Evolutionary conservation across 2,329 filamentous ascomycete genomes (phyloP).

Genomic region (Didymella glomerata): DNA sequence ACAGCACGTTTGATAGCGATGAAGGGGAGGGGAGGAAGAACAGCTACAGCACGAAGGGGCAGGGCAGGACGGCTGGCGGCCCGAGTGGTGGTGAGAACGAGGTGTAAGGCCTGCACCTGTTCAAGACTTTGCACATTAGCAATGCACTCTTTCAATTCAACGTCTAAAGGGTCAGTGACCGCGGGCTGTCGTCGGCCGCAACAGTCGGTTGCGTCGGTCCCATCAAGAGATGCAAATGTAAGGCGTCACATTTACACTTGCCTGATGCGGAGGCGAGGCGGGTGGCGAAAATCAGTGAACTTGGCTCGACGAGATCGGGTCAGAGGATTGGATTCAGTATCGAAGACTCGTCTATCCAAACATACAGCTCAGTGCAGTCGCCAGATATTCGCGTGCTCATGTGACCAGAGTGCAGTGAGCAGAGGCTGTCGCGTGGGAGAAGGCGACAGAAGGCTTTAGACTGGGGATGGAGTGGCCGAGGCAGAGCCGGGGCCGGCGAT

Average conservation of each 20-base stretch:
- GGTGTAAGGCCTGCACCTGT: background rate
- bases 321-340: background rate
- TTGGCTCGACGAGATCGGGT: background rate
- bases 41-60: background rate
- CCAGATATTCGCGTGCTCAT: slow-evolving; percentile 16
- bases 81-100: slow-evolving; percentile 3
- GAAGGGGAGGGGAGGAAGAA: slow-evolving; percentile 18
- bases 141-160: background rate
- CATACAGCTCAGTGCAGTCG: background rate
- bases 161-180: too few species aligned
- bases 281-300: background rate
- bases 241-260: background rate
- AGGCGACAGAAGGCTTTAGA: slow-evolving; percentile 17
- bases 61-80: background rate
- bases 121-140: background rate
- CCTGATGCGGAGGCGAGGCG: background rate
- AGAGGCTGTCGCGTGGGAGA: slow-evolving; percentile 11
- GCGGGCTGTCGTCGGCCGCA: too few species aligned
- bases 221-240: background rate
- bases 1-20: slow-evolving; percentile 35
- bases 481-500: slow-evolving; percentile 9
- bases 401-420: slow-evolving; percentile 3
- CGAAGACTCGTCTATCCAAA: background rate
- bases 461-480: background rate
- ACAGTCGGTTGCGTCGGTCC: too few species aligned